Base-by-base conservation (phyloP, 2,329 filamentous ascomycete genomes). In the Aspergillus floridensis region DNA sequence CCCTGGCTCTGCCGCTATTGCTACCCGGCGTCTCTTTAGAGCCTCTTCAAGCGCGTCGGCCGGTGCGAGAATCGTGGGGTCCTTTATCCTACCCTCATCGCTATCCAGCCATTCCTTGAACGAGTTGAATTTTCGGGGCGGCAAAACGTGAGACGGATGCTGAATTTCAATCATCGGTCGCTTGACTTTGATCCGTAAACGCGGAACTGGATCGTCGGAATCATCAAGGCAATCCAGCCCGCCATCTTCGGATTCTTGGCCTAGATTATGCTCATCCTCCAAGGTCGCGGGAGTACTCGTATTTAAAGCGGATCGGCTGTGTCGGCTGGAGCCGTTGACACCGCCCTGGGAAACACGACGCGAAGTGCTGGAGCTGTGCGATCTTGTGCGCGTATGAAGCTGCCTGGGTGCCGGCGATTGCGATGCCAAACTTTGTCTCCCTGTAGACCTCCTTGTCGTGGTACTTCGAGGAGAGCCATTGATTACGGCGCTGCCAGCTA, bases 1-100 rank as follows among this genome's bases (percentile, higher is more conserved):
- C 16, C 92, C 93, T 5, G 87, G 85, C 68, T 90, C 82, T 3
- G 86, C 86, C 63, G 92, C 93, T 51, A 86, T 79, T 65, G 92
- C 86, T 29, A 96, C 86, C 32, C 86, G 85, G 58, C 86, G 65
- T 19, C 95, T 84, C n/a, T 86, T 77, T 16, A 77, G 77, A 1
- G 91, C 92, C 74, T 97, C 92, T 56, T 83, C 82, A 49, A 78
- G 72, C 2, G 88, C 87, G 69, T 85, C 81, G 56, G 88, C 85
- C 11, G 86, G 80, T 1, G 86, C 88, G 47, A 74, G 57, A 14
- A 75, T 63, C 31, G 78, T 74, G 49, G 79, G 76, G 12, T 78
- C 79, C 32, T 78, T 74, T 35, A 79, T 71, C 31, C 76, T 76
- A 24, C 68, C 59, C 63, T 81, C 80, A 60, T 84, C 81, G 48